Evolutionary conservation across 768 basidiomycete species (phyloP).

Genomic region (Cystobasidium ongulense): DNA sequence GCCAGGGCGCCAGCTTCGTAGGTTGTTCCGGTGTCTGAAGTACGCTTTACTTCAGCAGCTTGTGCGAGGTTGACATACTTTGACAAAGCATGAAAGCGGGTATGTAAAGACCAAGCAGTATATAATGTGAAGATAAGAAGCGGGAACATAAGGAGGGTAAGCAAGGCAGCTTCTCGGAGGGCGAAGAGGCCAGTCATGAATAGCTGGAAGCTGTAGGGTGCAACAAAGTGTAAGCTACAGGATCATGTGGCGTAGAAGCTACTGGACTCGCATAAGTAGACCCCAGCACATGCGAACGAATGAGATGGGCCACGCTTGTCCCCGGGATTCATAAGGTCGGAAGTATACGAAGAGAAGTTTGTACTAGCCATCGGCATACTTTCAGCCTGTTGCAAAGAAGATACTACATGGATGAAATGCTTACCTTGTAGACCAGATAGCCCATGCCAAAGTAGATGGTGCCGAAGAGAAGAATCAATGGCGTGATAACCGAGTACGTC

Average conservation of each 20-base stretch:
- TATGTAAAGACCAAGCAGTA: conserved; percentile 73
- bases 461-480: conserved; percentile 87
- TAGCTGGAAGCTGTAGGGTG: conserved; percentile 57
- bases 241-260: not conserved
- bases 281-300: conserved; percentile 88
- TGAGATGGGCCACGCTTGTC: conserved; percentile 95
- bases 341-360: conserved; percentile 55
- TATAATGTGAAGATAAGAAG: conserved; percentile 64
- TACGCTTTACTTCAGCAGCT: conserved; percentile 73
- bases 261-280: conserved; percentile 54
- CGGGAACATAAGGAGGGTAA: conserved; percentile 62
- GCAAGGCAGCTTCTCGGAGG: conserved; percentile 55
- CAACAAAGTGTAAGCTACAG: not conserved
- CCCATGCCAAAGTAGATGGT: conserved; percentile 92
- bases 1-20: conserved; percentile 49
- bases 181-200: conserved; percentile 98
- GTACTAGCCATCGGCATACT: conserved; percentile 53
- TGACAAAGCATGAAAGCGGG: conserved; percentile 62
- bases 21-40: not conserved
- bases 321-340: conserved; percentile 94
- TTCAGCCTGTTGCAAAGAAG: too few relatives aligned
- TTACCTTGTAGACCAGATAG: conserved; percentile 83
- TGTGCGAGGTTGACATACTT: conserved; percentile 76
- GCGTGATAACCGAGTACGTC: conserved; percentile 90
- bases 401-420: not conserved